Percentiles rank a stretch among this genome's conserved stretches.
Evolutionary conservation across 2,329 filamentous ascomycete genomes (phyloP).

Genomic region (Ophiocordyceps camponoti-rufipedis): DNA sequence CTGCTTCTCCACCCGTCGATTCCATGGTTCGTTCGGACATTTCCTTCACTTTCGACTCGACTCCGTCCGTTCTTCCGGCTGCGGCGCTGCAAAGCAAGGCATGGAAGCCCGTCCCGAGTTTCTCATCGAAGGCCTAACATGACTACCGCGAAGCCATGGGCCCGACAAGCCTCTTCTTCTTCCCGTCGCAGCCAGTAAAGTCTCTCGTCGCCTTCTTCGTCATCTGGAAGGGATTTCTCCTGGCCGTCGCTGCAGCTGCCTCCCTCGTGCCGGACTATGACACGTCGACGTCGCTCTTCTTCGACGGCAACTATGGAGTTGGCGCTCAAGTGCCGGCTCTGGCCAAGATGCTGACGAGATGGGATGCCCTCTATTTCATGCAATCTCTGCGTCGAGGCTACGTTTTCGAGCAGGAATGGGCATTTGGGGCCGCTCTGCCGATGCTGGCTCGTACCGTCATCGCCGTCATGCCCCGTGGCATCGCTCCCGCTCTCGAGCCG

Average conservation of each 20-base stretch:
- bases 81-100: background rate
- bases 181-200: slow-evolving; percentile 5
- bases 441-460: slow-evolving; percentile 18
- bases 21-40: too few relatives aligned
- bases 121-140: background rate
- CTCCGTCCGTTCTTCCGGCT: background rate
- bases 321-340: slow-evolving; percentile 24
- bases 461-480: slow-evolving; percentile 9
- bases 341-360: slow-evolving; percentile 45
- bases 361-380: slow-evolving; percentile 68
- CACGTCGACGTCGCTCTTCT: slow-evolving; percentile 46
- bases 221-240: slow-evolving; percentile 48
- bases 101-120: background rate
- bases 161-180: background rate
- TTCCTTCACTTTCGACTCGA: background rate
- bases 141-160: background rate
- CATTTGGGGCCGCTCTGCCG: slow-evolving; percentile 43
- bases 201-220: slow-evolving; percentile 25
- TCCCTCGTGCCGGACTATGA: slow-evolving; percentile 49
- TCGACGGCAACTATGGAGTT: slow-evolving; percentile 14
- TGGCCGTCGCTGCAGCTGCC: slow-evolving; percentile 38
- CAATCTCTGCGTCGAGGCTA: slow-evolving; percentile 44
- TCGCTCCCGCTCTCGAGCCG: slow-evolving; percentile 13
- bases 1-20: background rate
- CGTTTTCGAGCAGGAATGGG: slow-evolving; percentile 70